Conservation (phyloP, 2,329 filamentous ascomycete genomes). For the Periglandula ipomoeae region DNA sequence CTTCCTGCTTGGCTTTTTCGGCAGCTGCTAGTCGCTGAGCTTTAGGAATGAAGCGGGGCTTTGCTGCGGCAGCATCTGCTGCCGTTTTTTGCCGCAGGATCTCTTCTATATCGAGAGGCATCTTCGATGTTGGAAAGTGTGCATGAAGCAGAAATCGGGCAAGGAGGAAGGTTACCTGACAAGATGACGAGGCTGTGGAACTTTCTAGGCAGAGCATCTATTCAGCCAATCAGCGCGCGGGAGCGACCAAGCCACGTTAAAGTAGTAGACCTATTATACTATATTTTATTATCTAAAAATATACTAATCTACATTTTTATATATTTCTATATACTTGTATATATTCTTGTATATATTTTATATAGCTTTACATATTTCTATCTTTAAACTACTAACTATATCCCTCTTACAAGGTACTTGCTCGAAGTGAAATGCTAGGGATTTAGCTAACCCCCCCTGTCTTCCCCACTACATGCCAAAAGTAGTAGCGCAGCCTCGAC, state of each 20-base stretch:
- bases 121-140: background rate
- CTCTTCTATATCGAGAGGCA: constrained; percentile 70
- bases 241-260: constrained; percentile 1
- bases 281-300: too few species aligned
- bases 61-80: constrained; percentile 72
- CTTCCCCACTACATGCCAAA: too few species aligned
- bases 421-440: too few species aligned
- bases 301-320: too few species aligned
- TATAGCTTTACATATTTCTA: too few species aligned
- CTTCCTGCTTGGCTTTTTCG: constrained; percentile 65
- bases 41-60: constrained; percentile 81
- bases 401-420: too few species aligned
- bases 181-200: constrained; percentile 9
- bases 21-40: constrained; percentile 72
- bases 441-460: too few species aligned
- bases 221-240: constrained; percentile 7
- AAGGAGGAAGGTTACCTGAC: background rate
- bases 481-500: constrained; percentile 11
- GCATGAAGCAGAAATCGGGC: background rate
- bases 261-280: too few species aligned
- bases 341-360: too few species aligned
- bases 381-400: too few species aligned
- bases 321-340: too few species aligned
- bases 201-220: background rate
- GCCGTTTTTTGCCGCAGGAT: constrained; percentile 78